These are phyloP conservation scores for Ogataea zsoltii DNA, from an alignment of 805 yeast genomes.

Conservation along the genomic window DNA sequence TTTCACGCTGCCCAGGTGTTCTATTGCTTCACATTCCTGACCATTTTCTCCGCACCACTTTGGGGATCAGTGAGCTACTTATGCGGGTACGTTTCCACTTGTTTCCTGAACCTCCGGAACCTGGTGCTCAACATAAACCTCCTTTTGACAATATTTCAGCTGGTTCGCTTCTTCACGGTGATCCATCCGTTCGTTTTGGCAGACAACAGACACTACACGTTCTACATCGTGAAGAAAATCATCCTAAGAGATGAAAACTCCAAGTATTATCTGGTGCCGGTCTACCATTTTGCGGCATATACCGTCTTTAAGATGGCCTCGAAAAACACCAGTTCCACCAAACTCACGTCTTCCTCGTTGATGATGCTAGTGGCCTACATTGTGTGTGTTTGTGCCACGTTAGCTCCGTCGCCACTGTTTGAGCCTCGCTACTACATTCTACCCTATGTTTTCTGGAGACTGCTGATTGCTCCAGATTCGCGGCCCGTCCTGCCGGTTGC, in stretches of 20 bases:
- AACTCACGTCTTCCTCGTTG: conserved; percentile 26
- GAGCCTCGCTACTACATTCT: conserved; percentile 92
- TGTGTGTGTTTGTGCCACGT: conserved; percentile 54
- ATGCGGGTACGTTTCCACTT: conserved; percentile 38
- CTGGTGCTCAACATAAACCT: conserved; percentile 23
- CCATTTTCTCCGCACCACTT: conserved; percentile 69
- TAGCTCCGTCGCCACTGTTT: conserved; percentile 87
- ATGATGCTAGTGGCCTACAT: conserved; percentile 52
- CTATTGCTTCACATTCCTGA: conserved; percentile 68
- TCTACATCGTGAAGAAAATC: conserved; percentile 75
- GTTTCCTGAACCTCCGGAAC: conserved; percentile 26
- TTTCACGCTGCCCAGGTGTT: conserved; percentile 79
- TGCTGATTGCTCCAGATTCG: conserved; percentile 47
- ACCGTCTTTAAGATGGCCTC: conserved; percentile 24
- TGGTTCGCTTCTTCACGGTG: conserved; percentile 62
- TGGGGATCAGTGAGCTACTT: conserved; percentile 57
- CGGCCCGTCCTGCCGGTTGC: conserved; percentile 27
- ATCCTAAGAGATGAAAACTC: conserved; percentile 51
- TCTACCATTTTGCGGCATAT: conserved; percentile 60
- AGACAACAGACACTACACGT: conserved; percentile 92
- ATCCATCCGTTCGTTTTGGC: conserved; percentile 91
- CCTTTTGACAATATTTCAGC: conserved; percentile 38
- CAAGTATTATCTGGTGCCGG: conserved; percentile 55
- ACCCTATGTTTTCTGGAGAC: conserved; percentile 76
- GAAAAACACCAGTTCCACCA: conserved; percentile 6